A percentile compares a stretch with the other conserved stretches of the same genome.
These are phyloP conservation scores for Capsella rubella DNA, from an alignment of 441 rosid species.

Conservation along the genomic window DNA sequence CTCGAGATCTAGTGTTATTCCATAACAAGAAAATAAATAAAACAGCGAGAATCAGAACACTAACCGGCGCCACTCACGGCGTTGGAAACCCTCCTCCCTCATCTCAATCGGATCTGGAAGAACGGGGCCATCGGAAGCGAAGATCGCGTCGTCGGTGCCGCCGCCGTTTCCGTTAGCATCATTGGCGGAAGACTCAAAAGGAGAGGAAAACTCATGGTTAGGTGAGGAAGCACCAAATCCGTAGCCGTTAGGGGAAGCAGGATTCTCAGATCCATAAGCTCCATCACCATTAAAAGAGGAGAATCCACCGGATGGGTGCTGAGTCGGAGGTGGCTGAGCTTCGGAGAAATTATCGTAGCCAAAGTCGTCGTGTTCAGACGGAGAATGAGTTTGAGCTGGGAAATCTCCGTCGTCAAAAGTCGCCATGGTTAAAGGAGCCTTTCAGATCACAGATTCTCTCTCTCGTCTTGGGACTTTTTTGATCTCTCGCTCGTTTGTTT, in stretches of 20 bases:
- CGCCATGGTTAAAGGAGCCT: constrained; percentile 50
- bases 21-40: not conserved
- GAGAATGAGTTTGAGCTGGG: constrained; percentile 44
- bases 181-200: constrained; percentile 55
- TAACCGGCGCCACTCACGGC: constrained; percentile 93
- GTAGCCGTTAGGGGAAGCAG: constrained; percentile 55
- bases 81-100: constrained; percentile 76
- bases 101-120: constrained; percentile 75
- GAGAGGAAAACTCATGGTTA: constrained; percentile 54
- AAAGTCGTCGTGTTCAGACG: constrained; percentile 46
- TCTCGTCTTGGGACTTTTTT: constrained; percentile 22
- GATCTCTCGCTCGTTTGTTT: constrained; percentile 26
- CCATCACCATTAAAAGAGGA: constrained; percentile 34
- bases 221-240: constrained; percentile 55
- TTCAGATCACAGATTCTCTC: constrained; percentile 25
- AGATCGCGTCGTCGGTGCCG: constrained; percentile 45
- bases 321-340: constrained; percentile 40
- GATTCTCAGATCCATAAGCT: constrained; percentile 37
- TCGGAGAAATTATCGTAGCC: constrained; percentile 46
- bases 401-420: constrained; percentile 58
- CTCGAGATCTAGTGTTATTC: constrained; percentile 31
- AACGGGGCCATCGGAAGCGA: constrained; percentile 61
- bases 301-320: constrained; percentile 43
- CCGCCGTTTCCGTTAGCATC: constrained; percentile 39
- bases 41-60: constrained; percentile 37